Evolutionary conservation across 208 protist genomes (phyloP), one percentile per base, ranked within the genome.

Genomic region (Histomonas meleagridis): DNA sequence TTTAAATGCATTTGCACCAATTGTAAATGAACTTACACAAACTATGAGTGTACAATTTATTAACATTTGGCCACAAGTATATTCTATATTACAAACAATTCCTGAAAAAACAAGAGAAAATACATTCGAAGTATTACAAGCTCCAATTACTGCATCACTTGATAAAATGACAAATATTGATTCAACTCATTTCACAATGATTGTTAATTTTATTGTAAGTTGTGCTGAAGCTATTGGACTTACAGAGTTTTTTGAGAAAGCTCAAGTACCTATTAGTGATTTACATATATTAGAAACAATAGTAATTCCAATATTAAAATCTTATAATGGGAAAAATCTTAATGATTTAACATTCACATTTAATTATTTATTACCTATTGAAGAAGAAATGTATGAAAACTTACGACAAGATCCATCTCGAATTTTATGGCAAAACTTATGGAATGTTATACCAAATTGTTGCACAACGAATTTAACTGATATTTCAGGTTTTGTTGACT

Each of bases 401-500:
- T 48, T n/a, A 14, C 70, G 12, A 79, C 10, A 32, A n/a, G 70
- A n/a, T 46, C 18, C 48, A 10, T 32, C 18, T 10, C 32, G n/a
- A 12, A 43, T 32, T 10, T 38, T 55, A n/a, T 86, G 76, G 76
- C 21, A 32, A 26, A 32, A 55, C 10, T 14, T 86, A 18, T 86
- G 76, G 76, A 86, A 86, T 48, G 76, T 46, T 38, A 5, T 86
- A 28, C 76, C 76, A 32, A 86, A 86, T 55, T 86, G 76, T 48
- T 40, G 51, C 5, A 86, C 76, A 32, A 86, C 76, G 38, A n/a
- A 12, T 65, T 32, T 32, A 65, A 65, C 7, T 38, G 46, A 51
- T 35, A 43, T 86, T 21, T 86, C 21, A 2, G 26, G 32, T 23
- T 86, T 86, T 35, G 26, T 86, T 55, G 26, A 86, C 7, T 21